Evolutionary conservation across 225 moss, liverwort and hornwort genomes (phyloP).

Genomic region (Rhytidiadelphus loreus): DNA sequence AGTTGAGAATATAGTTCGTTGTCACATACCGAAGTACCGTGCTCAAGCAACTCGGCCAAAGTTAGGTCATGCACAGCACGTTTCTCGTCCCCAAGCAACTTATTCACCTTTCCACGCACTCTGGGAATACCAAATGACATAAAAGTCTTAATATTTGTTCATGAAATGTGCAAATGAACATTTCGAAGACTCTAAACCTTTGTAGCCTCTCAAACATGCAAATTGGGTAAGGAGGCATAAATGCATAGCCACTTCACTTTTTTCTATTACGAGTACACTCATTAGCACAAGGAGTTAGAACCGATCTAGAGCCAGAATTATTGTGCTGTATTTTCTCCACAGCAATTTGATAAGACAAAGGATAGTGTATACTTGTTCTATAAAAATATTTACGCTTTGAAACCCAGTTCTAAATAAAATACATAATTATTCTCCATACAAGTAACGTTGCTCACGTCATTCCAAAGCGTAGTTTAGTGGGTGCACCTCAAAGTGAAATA

Average conservation of each 20-base stretch:
- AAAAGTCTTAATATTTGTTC: neutral
- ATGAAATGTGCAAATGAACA: neutral
- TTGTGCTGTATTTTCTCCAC: neutral
- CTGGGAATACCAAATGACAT: neutral
- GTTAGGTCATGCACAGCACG: slow-evolving; percentile 25
- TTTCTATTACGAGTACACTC: neutral
- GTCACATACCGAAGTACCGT: neutral
- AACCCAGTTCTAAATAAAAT: neutral
- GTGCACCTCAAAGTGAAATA: slow-evolving; percentile 29
- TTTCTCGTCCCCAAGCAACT: slow-evolving; percentile 21
- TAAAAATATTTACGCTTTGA: neutral
- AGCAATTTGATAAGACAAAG: neutral
- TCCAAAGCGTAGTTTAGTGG: neutral
- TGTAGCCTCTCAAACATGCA: neutral
- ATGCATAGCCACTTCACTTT: neutral
- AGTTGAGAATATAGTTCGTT: neutral
- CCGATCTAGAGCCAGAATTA: neutral
- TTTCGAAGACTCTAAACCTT: neutral
- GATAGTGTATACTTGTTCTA: neutral
- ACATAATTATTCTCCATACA: neutral
- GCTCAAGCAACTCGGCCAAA: slow-evolving; percentile 31
- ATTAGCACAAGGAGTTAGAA: neutral
- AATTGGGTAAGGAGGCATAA: neutral
- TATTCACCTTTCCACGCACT: slow-evolving; percentile 35
- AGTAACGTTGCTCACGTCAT: neutral